phyloP scores from a whole-genome alignment of 106 monocot genomes.

The Narthecium ossifragum region DNA sequence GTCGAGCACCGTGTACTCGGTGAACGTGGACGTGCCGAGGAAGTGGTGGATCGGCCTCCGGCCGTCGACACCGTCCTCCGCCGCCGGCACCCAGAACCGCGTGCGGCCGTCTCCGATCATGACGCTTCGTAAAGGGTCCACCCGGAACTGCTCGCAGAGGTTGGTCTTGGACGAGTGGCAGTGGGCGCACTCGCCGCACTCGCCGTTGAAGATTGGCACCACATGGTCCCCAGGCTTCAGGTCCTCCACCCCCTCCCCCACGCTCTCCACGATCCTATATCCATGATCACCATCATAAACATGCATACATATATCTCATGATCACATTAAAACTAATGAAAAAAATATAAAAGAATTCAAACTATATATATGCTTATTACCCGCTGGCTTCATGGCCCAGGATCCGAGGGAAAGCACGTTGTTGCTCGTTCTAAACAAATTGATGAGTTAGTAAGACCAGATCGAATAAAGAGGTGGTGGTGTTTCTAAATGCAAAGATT shows the following conservation, averaged over 20 bases:
- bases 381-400: constrained; percentile 79
- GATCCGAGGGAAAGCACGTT: constrained; percentile 55
- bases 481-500: neutral
- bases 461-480: neutral
- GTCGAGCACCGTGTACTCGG: constrained; percentile 89
- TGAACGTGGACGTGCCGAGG: constrained; percentile 85
- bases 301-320: neutral
- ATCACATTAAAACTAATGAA: too few relatives aligned
- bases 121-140: constrained; percentile 34
- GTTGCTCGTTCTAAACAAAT: constrained; percentile 31
- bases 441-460: neutral
- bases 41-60: constrained; percentile 69
- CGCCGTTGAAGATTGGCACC: constrained; percentile 72
- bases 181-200: constrained; percentile 46
- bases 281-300: neutral
- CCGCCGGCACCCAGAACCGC: constrained; percentile 31
- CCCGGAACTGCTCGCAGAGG: constrained; percentile 35
- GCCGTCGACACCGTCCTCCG: neutral
- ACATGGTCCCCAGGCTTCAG: constrained; percentile 59
- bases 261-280: constrained; percentile 76
- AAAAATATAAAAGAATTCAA: neutral
- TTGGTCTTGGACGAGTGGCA: constrained; percentile 54
- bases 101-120: constrained; percentile 47
- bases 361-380: constrained; percentile 15
- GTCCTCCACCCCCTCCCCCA: constrained; percentile 70